Percentiles rank a stretch among this genome's conserved stretches.
Conservation (phyloP, 2,329 filamentous ascomycete genomes). For the Zasmidium cellare region DNA sequence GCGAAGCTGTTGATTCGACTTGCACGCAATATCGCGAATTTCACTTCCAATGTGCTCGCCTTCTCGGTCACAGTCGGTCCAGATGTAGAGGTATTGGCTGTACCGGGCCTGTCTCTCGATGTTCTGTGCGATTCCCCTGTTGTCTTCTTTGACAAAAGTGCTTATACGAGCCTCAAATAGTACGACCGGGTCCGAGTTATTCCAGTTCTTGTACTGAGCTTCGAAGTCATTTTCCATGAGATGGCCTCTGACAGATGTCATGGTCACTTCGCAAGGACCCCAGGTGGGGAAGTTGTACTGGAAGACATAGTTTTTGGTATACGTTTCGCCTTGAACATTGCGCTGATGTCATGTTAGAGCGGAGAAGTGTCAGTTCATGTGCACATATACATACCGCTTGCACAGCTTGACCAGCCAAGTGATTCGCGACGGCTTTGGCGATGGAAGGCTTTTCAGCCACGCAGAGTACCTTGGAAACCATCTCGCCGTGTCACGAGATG, state of each 20-base stretch:
- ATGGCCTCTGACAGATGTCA: slow-evolving; percentile 92
- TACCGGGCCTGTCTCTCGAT: slow-evolving; percentile 75
- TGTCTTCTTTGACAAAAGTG: slow-evolving; percentile 69
- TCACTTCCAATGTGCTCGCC: slow-evolving; percentile 95
- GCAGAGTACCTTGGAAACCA: slow-evolving; percentile 63
- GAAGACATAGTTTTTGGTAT: slow-evolving; percentile 93
- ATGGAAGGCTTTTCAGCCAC: slow-evolving; percentile 92
- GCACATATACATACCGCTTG: slow-evolving; percentile 61
- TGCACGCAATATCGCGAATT: slow-evolving; percentile 76
- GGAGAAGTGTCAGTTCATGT: not conserved
- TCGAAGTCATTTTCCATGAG: slow-evolving; percentile 79
- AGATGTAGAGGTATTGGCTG: slow-evolving; percentile 81
- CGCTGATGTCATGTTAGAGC: slow-evolving; percentile 50
- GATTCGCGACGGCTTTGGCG: slow-evolving; percentile 86
- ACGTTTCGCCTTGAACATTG: slow-evolving; percentile 67
- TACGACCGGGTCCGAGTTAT: slow-evolving; percentile 71
- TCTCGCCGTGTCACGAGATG: slow-evolving; percentile 21
- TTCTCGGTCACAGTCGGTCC: slow-evolving; percentile 98
- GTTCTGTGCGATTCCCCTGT: slow-evolving; percentile 78
- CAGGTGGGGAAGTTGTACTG: slow-evolving; percentile 81
- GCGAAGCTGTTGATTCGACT: slow-evolving; percentile 67
- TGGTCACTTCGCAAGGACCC: slow-evolving; percentile 81
- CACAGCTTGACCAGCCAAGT: slow-evolving; percentile 76
- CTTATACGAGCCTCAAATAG: slow-evolving; percentile 81
- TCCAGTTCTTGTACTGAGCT: slow-evolving; percentile 74